Conservation (phyloP, 495 filamentous ascomycete species). For the Astrocystis sublimbata region DNA sequence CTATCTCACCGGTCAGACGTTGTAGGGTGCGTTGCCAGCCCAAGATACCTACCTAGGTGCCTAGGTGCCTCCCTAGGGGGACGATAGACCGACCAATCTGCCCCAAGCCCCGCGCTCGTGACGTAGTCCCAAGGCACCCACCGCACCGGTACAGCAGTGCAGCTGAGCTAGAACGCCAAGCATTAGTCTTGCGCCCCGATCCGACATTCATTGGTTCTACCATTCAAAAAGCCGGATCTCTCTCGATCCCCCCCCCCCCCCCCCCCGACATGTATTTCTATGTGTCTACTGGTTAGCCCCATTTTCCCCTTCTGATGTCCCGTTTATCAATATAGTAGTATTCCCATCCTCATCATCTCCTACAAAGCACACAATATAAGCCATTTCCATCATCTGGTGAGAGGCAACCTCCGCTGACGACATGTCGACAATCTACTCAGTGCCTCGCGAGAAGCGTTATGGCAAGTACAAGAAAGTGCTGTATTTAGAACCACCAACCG, state of each 20-base stretch:
- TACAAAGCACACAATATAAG: no score
- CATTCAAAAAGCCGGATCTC: conserved; percentile 13
- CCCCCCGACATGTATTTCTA: conserved; percentile 30
- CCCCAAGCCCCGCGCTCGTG: conserved; percentile 6
- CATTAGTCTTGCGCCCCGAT: background rate
- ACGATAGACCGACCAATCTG: conserved; percentile 4
- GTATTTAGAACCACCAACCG: conserved; percentile 45
- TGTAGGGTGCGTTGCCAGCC: background rate
- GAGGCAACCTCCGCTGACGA: conserved; percentile 19
- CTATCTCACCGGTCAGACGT: conserved; percentile 8
- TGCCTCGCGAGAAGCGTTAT: conserved; percentile 31
- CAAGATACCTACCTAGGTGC: no score
- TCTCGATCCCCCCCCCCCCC: conserved; percentile 9
- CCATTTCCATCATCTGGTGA: background rate
- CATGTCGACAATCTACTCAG: conserved; percentile 33
- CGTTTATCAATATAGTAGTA: background rate
- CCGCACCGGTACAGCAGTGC: background rate
- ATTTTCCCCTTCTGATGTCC: background rate
- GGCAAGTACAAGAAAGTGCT: conserved; percentile 46
- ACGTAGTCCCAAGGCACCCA: conserved; percentile 14
- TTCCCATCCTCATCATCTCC: background rate
- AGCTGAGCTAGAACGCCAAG: conserved; percentile 8
- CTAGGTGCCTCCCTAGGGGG: no score
- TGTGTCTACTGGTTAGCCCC: conserved; percentile 33
- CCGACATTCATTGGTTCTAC: conserved; percentile 2